These are phyloP conservation scores for Fusarium fujikuroi DNA, from an alignment of 2,329 filamentous ascomycete genomes.

Conservation along the genomic window DNA sequence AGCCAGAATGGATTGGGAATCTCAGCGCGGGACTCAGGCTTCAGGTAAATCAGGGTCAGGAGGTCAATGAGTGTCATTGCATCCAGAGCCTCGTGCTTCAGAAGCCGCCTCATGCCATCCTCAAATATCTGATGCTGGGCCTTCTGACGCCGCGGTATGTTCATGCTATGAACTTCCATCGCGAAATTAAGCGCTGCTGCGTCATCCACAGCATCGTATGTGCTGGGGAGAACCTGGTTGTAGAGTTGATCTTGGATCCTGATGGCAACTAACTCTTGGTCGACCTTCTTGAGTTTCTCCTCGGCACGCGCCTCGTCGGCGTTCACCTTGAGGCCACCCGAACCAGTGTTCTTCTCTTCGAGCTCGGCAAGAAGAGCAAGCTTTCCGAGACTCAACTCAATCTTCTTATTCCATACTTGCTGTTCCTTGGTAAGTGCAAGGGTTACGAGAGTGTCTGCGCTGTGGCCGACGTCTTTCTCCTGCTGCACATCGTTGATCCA, in stretches of 20 bases:
- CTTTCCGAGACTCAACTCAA: constrained; percentile 90
- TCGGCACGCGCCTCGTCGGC: constrained; percentile 53
- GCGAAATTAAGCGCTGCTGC: constrained; percentile 81
- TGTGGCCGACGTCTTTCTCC: constrained; percentile 79
- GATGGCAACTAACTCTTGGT: constrained; percentile 74
- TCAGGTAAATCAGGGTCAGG: constrained; percentile 76
- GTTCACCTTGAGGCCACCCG: constrained; percentile 53
- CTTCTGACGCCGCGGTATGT: constrained; percentile 67
- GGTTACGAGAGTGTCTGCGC: constrained; percentile 75
- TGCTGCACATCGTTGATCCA: constrained; percentile 94
- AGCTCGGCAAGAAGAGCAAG: constrained; percentile 77
- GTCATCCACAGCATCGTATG: constrained; percentile 80
- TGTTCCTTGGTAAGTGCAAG: constrained; percentile 78
- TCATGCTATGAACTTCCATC: constrained; percentile 71
- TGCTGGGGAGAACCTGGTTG: constrained; percentile 73
- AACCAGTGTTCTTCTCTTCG: constrained; percentile 46
- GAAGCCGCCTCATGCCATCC: constrained; percentile 73
- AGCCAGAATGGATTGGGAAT: constrained; percentile 77
- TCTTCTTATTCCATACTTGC: constrained; percentile 91
- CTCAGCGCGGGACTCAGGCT: constrained; percentile 60
- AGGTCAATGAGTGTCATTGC: constrained; percentile 75
- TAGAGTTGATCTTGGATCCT: constrained; percentile 84
- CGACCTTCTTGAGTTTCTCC: constrained; percentile 62
- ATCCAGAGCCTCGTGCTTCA: constrained; percentile 78
- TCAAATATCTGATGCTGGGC: constrained; percentile 78